Evolutionary conservation across 1,284 basidiomycete species (phyloP).

Genomic region (Moniliophthora roreri): DNA sequence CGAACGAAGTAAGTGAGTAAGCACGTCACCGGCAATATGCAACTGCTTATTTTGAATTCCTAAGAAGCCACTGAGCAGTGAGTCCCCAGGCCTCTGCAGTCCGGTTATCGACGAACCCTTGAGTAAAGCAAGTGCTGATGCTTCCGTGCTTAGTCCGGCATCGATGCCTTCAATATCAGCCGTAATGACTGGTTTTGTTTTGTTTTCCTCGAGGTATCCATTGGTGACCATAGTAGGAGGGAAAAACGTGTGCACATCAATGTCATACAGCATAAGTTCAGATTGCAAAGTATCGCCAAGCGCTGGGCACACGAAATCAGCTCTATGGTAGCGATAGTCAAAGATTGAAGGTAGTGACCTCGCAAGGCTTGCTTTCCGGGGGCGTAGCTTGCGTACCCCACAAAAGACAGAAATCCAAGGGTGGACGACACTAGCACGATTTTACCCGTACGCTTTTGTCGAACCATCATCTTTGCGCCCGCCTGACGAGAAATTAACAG

Average conservation of each 20-base stretch:
- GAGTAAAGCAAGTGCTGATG: constrained; percentile 49
- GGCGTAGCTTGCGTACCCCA: constrained; percentile 85
- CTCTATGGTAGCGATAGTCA: neutral
- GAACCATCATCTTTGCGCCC: constrained; percentile 71
- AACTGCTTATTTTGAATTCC: too few relatives aligned
- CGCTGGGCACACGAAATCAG: constrained; percentile 32
- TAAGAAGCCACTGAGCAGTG: too few relatives aligned
- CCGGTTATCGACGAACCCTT: constrained; percentile 34
- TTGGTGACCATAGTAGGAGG: constrained; percentile 65
- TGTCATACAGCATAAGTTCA: constrained; percentile 63
- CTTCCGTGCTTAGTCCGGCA: constrained; percentile 47
- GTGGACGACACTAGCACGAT: constrained; percentile 84
- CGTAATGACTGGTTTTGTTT: constrained; percentile 62
- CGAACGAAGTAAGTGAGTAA: too few relatives aligned
- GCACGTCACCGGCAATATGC: too few relatives aligned
- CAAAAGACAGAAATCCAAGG: constrained; percentile 79
- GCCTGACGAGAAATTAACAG: constrained; percentile 41
- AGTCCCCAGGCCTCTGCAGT: too few relatives aligned
- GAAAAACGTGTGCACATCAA: constrained; percentile 54
- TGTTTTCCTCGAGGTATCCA: constrained; percentile 63
- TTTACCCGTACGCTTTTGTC: constrained; percentile 52
- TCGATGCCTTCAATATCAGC: constrained; percentile 68
- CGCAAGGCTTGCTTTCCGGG: constrained; percentile 90
- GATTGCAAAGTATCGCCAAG: constrained; percentile 69
- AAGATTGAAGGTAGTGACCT: constrained; percentile 49